Evolutionary conservation across 2,329 filamentous ascomycete species (phyloP).

Genomic region (Verticillium tricorpus): DNA sequence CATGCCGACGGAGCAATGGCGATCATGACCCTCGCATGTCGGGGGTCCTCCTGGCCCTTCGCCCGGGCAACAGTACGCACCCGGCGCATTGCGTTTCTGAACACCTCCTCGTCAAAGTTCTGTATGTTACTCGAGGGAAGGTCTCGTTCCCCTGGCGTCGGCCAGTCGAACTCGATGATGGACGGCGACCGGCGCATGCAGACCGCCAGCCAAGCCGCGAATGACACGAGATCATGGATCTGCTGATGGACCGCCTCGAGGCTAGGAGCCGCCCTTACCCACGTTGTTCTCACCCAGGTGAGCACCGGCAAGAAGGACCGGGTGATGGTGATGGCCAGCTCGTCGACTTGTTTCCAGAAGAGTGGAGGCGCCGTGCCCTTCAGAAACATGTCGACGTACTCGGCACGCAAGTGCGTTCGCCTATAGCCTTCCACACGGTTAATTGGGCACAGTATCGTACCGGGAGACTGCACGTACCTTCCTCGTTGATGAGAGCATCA

Average conservation of each 20-base stretch:
- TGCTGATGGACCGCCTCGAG: conserved; percentile 14
- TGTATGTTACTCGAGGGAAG: conserved; percentile 1
- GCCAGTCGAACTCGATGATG: conserved; percentile 19
- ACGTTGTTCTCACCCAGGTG: conserved; percentile 10
- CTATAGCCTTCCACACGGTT: conserved; percentile 19
- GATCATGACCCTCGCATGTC: conserved; percentile 25
- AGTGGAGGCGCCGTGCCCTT: conserved; percentile 13
- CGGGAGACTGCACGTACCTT: conserved; percentile 17
- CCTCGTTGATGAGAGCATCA: conserved; percentile 16
- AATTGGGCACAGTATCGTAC: not conserved
- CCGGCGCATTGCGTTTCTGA: not conserved
- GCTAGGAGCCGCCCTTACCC: not conserved
- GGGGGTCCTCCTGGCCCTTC: not conserved
- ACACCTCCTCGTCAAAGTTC: not conserved
- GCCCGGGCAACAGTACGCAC: not conserved
- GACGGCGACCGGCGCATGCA: conserved; percentile 18
- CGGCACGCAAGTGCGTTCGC: conserved; percentile 20
- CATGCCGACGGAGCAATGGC: conserved; percentile 20
- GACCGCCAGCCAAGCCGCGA: conserved; percentile 25
- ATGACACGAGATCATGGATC: conserved; percentile 23
- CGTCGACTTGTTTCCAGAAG: conserved; percentile 27
- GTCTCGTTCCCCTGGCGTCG: conserved; percentile 21
- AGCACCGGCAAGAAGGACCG: conserved; percentile 20
- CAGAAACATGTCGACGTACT: conserved; percentile 20
- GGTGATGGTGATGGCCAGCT: conserved; percentile 16